Evolutionary conservation across 2,329 filamentous ascomycete species (phyloP), one percentile per base, ranked within the genome.

Genomic region (Fusarium drepaniforme): DNA sequence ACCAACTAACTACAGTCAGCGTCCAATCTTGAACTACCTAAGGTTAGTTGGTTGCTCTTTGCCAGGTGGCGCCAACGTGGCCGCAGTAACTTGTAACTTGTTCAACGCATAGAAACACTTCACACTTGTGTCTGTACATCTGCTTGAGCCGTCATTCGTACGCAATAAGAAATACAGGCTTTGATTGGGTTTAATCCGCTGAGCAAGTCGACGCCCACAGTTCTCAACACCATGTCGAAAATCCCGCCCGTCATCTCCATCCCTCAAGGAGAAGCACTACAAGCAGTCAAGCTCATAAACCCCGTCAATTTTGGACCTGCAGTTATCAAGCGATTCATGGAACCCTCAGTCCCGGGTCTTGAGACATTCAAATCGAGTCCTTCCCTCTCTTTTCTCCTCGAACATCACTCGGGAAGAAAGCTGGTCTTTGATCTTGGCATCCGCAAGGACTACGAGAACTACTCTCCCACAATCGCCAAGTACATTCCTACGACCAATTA

Each of bases 251-350:
- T n/a, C 35, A 58, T 74, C 15, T 44, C 56, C 12, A 67, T 75
- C 21, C 75, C 72, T 8, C 38, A 8, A 1, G 75, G 75, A 21
- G 49, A 71, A 21, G 61, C 49, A 2, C 28, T 74, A 2, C 21
- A 62, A n/a, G 78, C 67, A 1, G 80, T 83, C 25, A 82, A 75
- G 66, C 73, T 85, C 44, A 84, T 85, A 33, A 84, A 83, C 56
- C 78, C 83, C 0, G 82, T 83, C 25, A 83, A 84, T 35, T 84
- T 85, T 64, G 83, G 83, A 0, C 83, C 83, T 5, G 80, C 83
- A 7, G 80, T 84, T 28, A 70, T 85, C 11, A 72, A 82, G 5
- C 77, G 83, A 8, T 84, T 85, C 63, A 84, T 85, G 83, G 82
- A 76, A 3, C 83, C 83, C 2, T 73, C 78, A 5, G 81, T 84